These are phyloP conservation scores for Adansonia gregorii DNA, from an alignment of 441 rosid genomes.

Conservation along the genomic window DNA sequence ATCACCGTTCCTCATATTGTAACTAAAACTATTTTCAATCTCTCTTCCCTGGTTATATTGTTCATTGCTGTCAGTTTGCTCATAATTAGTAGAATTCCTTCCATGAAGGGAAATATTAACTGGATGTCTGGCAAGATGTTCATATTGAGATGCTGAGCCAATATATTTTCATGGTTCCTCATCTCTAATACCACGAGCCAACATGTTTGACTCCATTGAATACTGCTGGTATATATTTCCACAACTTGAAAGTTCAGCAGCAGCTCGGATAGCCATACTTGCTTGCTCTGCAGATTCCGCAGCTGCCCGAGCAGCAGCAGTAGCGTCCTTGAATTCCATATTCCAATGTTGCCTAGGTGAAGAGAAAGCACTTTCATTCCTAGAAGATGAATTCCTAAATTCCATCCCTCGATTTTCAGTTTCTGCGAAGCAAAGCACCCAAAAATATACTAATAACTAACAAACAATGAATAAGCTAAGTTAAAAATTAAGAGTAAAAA, in stretches of 20 bases:
- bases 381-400: constrained; percentile 43
- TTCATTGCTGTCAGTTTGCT: constrained; percentile 37
- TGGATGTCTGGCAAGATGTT: constrained; percentile 38
- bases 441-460: constrained; percentile 20
- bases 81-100: constrained; percentile 41
- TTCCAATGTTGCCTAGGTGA: constrained; percentile 56
- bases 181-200: constrained; percentile 45
- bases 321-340: constrained; percentile 84
- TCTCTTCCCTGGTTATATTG: constrained; percentile 37
- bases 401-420: constrained; percentile 43
- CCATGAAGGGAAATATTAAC: constrained; percentile 33
- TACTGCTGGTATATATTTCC: constrained; percentile 52
- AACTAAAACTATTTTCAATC: constrained; percentile 34
- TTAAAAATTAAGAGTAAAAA: background rate
- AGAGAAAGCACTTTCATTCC: constrained; percentile 39
- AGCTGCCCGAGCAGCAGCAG: constrained; percentile 95
- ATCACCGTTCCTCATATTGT: constrained; percentile 25
- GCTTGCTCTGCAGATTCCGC: constrained; percentile 97
- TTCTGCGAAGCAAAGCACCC: constrained; percentile 43
- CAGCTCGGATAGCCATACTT: constrained; percentile 90
- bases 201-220: constrained; percentile 44
- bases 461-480: constrained; percentile 4
- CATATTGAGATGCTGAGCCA: constrained; percentile 40
- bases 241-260: constrained; percentile 81
- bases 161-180: constrained; percentile 37